Evolutionary conservation across 2,329 filamentous ascomycete species (phyloP).

Genomic region (Pseudocercospora musae): DNA sequence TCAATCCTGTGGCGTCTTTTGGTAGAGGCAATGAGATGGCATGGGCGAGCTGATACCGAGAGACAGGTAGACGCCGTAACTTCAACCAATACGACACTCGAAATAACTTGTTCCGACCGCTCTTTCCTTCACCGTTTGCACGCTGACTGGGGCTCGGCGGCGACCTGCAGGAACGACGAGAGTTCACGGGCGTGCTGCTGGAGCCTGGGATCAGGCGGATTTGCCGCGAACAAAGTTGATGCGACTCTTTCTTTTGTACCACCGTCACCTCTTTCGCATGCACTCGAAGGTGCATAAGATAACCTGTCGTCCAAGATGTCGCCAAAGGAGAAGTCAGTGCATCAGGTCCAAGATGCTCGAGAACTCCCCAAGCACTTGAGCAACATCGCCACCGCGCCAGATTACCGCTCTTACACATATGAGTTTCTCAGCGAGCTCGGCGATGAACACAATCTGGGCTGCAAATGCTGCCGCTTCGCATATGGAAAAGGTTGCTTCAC

Average conservation of each 20-base stretch:
- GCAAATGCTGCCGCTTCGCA: conserved; percentile 26
- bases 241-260: not conserved
- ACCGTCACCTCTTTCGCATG: not conserved
- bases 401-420: conserved; percentile 22
- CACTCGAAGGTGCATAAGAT: not conserved
- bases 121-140: not conserved
- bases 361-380: not conserved
- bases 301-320: not conserved
- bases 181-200: not conserved
- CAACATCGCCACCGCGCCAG: conserved; percentile 14
- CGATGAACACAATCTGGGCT: conserved; percentile 18
- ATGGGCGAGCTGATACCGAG: not conserved
- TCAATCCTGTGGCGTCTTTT: not conserved
- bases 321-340: not conserved
- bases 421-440: conserved; percentile 20
- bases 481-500: conserved; percentile 12
- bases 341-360: not conserved
- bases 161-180: not conserved
- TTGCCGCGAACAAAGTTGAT: not conserved
- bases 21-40: not conserved
- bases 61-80: not conserved
- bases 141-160: not conserved
- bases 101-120: not conserved
- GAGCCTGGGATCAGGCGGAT: not conserved
- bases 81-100: not conserved